Evolutionary conservation across 1,284 basidiomycete genomes (phyloP).

Genomic region (Apiotrichum montevideense): DNA sequence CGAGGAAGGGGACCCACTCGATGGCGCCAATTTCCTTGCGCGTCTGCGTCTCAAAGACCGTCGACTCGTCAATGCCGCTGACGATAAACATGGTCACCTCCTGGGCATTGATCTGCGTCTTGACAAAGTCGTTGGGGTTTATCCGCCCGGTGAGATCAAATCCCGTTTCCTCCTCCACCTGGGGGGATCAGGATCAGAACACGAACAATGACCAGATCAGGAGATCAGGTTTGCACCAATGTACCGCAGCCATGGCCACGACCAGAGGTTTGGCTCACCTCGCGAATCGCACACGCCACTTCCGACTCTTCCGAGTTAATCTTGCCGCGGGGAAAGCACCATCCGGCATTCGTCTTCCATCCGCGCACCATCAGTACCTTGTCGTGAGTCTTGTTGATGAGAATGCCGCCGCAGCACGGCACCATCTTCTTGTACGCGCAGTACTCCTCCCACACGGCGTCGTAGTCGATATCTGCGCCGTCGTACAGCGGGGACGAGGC

Average conservation of each 20-base stretch:
- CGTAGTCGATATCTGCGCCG: constrained; percentile 33
- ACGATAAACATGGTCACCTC: constrained; percentile 92
- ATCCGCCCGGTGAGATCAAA: constrained; percentile 73
- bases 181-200: background rate
- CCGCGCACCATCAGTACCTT: constrained; percentile 96
- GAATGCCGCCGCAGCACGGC: constrained; percentile 96
- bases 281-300: constrained; percentile 77
- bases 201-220: background rate
- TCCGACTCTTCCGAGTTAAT: constrained; percentile 90
- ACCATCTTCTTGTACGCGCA: constrained; percentile 94
- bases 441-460: constrained; percentile 45
- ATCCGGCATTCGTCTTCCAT: constrained; percentile 92
- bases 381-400: constrained; percentile 84
- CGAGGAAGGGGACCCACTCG: constrained; percentile 86
- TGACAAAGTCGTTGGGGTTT: constrained; percentile 65
- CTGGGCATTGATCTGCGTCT: constrained; percentile 77
- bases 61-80: constrained; percentile 81
- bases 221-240: too few species aligned
- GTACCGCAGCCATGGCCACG: too few species aligned
- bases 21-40: constrained; percentile 99
- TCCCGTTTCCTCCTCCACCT: constrained; percentile 92
- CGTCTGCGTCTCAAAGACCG: constrained; percentile 84
- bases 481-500: constrained; percentile 41
- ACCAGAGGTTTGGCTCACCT: constrained; percentile 53
- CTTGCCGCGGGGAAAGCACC: constrained; percentile 99